A percentile compares a stretch with the other conserved stretches of the same genome.
Conservation (phyloP, 352 stramenopile genomes). For the Globisporangium barbulae region DNA sequence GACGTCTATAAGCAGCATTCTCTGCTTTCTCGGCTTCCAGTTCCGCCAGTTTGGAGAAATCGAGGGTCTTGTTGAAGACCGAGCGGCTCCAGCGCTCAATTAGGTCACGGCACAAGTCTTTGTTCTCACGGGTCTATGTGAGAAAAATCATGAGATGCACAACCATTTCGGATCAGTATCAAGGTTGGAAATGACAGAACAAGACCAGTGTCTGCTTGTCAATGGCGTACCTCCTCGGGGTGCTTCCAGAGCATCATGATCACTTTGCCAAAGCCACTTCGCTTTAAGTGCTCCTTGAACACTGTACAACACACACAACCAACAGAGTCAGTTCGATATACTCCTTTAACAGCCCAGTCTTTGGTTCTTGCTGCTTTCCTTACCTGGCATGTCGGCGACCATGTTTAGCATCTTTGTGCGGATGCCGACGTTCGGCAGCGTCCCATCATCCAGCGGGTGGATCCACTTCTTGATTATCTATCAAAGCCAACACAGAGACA, state of each 20-base stretch:
- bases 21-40: conserved; percentile 84
- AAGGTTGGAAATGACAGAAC: background rate
- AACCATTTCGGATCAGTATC: background rate
- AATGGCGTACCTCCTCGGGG: conserved; percentile 56
- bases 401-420: conserved; percentile 87
- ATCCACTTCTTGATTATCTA: conserved; percentile 91
- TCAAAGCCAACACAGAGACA: background rate
- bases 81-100: conserved; percentile 87
- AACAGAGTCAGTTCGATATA: background rate
- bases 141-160: background rate
- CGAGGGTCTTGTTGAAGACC: conserved; percentile 87
- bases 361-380: background rate
- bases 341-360: background rate
- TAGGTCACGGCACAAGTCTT: conserved; percentile 79
- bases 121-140: conserved; percentile 75
- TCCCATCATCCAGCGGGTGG: conserved; percentile 72
- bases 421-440: conserved; percentile 79
- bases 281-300: conserved; percentile 88
- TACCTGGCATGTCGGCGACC: conserved; percentile 72
- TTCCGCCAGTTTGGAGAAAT: conserved; percentile 84
- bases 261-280: conserved; percentile 86
- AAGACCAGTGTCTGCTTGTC: no score
- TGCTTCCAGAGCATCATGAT: conserved; percentile 89
- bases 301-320: conserved; percentile 27
- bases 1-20: conserved; percentile 67